A percentile compares a stretch with the other conserved stretches of the same genome.
Conservation (phyloP, 495 filamentous ascomycete species). For the Hypoxylon fuscum region DNA sequence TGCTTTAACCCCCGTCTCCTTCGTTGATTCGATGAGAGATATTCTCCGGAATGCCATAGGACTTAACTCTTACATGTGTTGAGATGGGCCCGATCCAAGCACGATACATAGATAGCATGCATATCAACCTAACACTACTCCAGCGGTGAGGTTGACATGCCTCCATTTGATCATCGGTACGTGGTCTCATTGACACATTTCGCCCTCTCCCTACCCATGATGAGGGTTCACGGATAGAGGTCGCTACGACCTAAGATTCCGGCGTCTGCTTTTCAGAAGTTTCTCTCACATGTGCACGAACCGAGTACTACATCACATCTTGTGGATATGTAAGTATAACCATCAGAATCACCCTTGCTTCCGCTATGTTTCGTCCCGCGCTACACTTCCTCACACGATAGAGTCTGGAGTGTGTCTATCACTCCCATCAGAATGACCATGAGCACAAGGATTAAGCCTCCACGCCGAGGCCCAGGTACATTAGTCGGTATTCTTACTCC, state of each 20-base stretch:
- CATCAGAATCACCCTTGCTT: slow-evolving; percentile 32
- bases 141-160: slow-evolving; percentile 37
- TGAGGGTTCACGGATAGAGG: slow-evolving; percentile 27
- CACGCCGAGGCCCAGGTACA: slow-evolving; percentile 27
- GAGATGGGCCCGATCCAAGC: slow-evolving; percentile 30
- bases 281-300: slow-evolving; percentile 30
- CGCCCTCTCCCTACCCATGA: slow-evolving; percentile 21
- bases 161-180: slow-evolving; percentile 24
- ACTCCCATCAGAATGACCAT: slow-evolving; percentile 11
- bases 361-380: slow-evolving; percentile 34
- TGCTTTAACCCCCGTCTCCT: slow-evolving; percentile 9
- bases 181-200: slow-evolving; percentile 25
- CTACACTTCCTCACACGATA: slow-evolving; percentile 17
- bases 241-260: slow-evolving; percentile 16
- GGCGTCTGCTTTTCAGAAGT: slow-evolving; percentile 17
- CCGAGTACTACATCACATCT: slow-evolving; percentile 34
- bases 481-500: slow-evolving; percentile 25
- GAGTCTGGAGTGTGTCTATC: slow-evolving; percentile 25
- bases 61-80: slow-evolving; percentile 4
- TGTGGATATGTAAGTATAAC: slow-evolving; percentile 26
- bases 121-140: slow-evolving; percentile 39
- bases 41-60: slow-evolving; percentile 17
- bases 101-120: slow-evolving; percentile 41
- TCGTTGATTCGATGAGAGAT: slow-evolving; percentile 27
- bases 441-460: slow-evolving; percentile 26